Percentiles rank a stretch among this genome's conserved stretches.
phyloP scores from a whole-genome alignment of 208 protist genomes.

The Leishmania tropica region DNA sequence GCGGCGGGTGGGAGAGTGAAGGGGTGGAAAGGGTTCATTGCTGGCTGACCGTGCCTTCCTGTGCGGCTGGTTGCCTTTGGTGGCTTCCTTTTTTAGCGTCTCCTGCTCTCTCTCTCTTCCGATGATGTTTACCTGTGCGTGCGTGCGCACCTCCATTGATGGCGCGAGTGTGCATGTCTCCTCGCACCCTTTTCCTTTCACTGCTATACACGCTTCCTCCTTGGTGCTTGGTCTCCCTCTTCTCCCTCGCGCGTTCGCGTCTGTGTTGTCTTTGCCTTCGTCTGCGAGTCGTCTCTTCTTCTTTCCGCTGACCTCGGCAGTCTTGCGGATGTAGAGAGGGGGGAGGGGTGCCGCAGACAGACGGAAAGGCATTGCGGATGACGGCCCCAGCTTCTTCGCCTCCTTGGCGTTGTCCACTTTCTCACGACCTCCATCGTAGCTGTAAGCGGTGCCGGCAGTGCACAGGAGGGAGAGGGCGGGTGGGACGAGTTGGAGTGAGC shows the following conservation, averaged over 20 bases:
- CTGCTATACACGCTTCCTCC: neutral
- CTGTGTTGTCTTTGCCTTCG: neutral
- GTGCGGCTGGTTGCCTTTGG: neutral
- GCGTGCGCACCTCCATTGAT: neutral
- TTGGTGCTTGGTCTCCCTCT: neutral
- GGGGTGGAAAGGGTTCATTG: neutral
- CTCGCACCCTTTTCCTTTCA: neutral
- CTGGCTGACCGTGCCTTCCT: neutral
- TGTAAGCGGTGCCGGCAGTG: neutral
- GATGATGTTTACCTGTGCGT: neutral
- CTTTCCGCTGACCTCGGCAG: neutral
- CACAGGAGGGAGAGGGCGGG: too few relatives aligned
- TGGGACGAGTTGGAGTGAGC: too few relatives aligned
- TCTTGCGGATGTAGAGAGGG: neutral
- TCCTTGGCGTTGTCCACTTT: neutral
- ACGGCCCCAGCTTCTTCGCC: neutral
- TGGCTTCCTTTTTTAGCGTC: neutral
- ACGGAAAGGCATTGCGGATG: neutral
- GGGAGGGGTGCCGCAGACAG: neutral
- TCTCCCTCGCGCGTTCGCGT: too few relatives aligned
- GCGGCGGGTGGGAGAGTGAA: too few relatives aligned
- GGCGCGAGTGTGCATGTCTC: neutral
- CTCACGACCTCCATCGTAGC: neutral
- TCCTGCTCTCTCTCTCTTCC: neutral
- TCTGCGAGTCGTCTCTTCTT: neutral